Conservation (phyloP, 768 basidiomycete species). For the Suillus fuscotomentosus region DNA sequence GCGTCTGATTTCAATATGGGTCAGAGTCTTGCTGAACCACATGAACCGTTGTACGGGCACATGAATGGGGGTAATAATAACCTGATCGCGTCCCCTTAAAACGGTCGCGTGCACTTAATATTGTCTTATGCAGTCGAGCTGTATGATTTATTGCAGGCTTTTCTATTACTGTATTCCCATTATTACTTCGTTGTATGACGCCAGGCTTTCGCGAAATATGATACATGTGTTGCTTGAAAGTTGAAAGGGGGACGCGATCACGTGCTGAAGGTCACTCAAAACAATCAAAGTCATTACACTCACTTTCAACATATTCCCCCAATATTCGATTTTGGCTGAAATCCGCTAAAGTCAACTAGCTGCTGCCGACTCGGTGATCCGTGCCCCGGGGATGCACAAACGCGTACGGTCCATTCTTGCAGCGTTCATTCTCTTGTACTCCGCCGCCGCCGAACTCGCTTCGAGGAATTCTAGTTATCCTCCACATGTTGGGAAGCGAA, state of each 20-base stretch:
- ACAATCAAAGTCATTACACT: background rate
- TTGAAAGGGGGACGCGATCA: background rate
- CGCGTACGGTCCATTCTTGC: background rate
- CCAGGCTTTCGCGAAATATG: background rate
- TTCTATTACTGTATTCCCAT: background rate
- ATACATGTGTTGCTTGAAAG: background rate
- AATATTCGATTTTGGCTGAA: background rate
- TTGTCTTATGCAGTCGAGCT: constrained; percentile 6
- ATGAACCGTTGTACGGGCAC: constrained; percentile 28
- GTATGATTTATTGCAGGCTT: constrained; percentile 16
- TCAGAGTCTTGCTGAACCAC: constrained; percentile 23
- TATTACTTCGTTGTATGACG: background rate
- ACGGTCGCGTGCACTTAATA: background rate
- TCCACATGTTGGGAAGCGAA: constrained; percentile 1
- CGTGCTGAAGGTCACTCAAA: background rate
- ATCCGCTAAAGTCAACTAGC: background rate
- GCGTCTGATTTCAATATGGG: constrained; percentile 28
- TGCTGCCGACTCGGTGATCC: no score
- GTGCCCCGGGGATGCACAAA: background rate
- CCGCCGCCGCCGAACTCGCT: background rate
- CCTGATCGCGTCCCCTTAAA: constrained; percentile 29
- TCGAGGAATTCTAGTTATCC: background rate
- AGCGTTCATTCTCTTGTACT: background rate
- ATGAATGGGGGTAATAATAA: constrained; percentile 12
- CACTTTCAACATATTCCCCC: no score